Conservation (phyloP, 371 early-diverging fungal species). For the Mucor saturninus region DNA sequence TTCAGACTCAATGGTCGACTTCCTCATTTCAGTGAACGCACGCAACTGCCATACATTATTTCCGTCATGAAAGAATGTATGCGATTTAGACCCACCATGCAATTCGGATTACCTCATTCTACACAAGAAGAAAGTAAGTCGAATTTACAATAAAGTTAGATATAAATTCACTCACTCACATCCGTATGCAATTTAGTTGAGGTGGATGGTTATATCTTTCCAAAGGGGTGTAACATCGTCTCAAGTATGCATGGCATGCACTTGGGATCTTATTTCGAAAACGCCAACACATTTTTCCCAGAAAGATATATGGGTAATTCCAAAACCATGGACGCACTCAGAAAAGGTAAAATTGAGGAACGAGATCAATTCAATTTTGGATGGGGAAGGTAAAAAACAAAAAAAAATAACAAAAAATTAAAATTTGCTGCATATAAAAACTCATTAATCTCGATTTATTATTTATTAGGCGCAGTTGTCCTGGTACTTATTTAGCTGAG, state of each 20-base stretch:
- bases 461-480: constrained; percentile 18
- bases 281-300: constrained; percentile 15
- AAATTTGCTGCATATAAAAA: no score
- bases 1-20: constrained; percentile 10
- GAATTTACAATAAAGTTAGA: neutral
- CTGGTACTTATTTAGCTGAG: constrained; percentile 19
- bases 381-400: constrained; percentile 19
- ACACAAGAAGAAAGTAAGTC: constrained; percentile 20
- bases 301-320: constrained; percentile 16
- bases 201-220: constrained; percentile 22
- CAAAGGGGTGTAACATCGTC: constrained; percentile 16
- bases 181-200: constrained; percentile 3
- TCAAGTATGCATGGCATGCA: constrained; percentile 18
- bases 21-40: constrained; percentile 20
- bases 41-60: constrained; percentile 10
- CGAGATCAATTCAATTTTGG: constrained; percentile 29
- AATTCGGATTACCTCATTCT: constrained; percentile 21
- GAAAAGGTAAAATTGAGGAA: constrained; percentile 19
- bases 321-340: constrained; percentile 11
- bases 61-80: constrained; percentile 26
- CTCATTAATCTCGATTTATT: no score
- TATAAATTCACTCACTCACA: neutral
- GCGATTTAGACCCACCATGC: constrained; percentile 14
- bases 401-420: no score
- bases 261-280: constrained; percentile 1